These are phyloP conservation scores for Aspergillus ruber DNA, from an alignment of 2,329 filamentous ascomycete genomes.

Conservation along the genomic window DNA sequence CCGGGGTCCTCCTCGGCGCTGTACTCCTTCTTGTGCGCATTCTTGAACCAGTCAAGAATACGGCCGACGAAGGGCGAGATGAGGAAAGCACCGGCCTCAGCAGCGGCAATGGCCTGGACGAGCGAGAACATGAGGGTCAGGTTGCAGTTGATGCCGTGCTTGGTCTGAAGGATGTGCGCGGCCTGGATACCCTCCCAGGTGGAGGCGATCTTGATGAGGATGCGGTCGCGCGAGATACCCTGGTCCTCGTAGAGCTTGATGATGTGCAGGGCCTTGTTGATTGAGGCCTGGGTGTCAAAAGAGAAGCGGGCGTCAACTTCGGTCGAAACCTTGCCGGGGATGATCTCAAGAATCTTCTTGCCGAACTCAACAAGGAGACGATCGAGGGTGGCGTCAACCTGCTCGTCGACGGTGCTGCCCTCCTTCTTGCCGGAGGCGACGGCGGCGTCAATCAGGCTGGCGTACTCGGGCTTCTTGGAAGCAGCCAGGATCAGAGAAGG, in stretches of 20 bases:
- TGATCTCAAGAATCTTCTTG: conserved; percentile 92
- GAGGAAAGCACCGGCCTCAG: conserved; percentile 91
- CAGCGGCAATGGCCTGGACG: conserved; percentile 88
- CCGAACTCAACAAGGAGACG: conserved; percentile 95
- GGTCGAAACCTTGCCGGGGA: conserved; percentile 97
- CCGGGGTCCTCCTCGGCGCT: conserved; percentile 84
- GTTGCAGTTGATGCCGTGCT: conserved; percentile 98
- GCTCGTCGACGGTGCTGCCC: conserved; percentile 61
- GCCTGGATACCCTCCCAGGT: conserved; percentile 99
- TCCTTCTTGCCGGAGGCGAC: conserved; percentile 77
- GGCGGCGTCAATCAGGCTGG: conserved; percentile 79
- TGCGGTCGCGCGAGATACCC: conserved; percentile 85
- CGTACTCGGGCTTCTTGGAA: conserved; percentile 96
- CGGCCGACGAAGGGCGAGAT: conserved; percentile 99
- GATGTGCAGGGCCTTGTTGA: conserved; percentile 94
- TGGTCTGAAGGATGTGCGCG: conserved; percentile 88
- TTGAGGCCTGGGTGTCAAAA: conserved; percentile 85
- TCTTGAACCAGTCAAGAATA: conserved; percentile 99
- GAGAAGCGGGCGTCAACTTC: conserved; percentile 96
- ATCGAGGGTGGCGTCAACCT: conserved; percentile 89
- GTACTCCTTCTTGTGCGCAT: conserved; percentile 89
- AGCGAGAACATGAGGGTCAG: conserved; percentile 97
- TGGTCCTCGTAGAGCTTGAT: conserved; percentile 96
- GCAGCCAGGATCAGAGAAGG: conserved; percentile 96
- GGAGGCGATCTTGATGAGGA: conserved; percentile 98